Evolutionary conservation across 2,329 filamentous ascomycete genomes (phyloP).

Genomic region (Aspergillus novoparasiticus): DNA sequence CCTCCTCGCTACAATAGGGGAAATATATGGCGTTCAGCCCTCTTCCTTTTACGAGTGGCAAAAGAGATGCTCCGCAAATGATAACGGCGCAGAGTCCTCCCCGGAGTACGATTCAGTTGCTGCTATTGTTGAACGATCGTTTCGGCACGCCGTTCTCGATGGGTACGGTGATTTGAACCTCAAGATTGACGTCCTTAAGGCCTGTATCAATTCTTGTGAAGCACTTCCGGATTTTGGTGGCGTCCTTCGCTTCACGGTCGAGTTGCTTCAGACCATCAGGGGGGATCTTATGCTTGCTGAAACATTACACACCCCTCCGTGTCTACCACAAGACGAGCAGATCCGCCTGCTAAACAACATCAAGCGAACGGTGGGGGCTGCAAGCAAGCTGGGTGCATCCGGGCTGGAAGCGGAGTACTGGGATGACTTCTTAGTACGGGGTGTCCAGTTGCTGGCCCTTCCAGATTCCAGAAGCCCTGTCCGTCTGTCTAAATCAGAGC

Average conservation of each 20-base stretch:
- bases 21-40: conserved; percentile 44
- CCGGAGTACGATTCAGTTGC: conserved; percentile 38
- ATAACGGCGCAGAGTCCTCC: conserved; percentile 17
- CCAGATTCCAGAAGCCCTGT: conserved; percentile 64
- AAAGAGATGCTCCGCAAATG: conserved; percentile 28
- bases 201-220: conserved; percentile 93
- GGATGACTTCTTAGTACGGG: conserved; percentile 91
- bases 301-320: conserved; percentile 69
- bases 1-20: conserved; percentile 41
- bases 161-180: conserved; percentile 75
- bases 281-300: conserved; percentile 75
- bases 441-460: conserved; percentile 69
- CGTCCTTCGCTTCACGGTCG: conserved; percentile 83
- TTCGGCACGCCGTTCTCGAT: conserved; percentile 49
- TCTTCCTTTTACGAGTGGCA: conserved; percentile 39
- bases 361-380: conserved; percentile 77
- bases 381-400: conserved; percentile 70
- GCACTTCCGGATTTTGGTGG: conserved; percentile 89
- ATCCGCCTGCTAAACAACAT: conserved; percentile 82
- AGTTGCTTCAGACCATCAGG: conserved; percentile 74
- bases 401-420: conserved; percentile 83
- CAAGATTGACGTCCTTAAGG: conserved; percentile 83
- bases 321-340: conserved; percentile 80
- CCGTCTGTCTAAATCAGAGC: conserved; percentile 60
- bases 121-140: conserved; percentile 47